Evolutionary conservation across 2,329 filamentous ascomycete genomes (phyloP), one percentile per base, ranked within the genome.

Genomic region (Ilyonectria robusta): DNA sequence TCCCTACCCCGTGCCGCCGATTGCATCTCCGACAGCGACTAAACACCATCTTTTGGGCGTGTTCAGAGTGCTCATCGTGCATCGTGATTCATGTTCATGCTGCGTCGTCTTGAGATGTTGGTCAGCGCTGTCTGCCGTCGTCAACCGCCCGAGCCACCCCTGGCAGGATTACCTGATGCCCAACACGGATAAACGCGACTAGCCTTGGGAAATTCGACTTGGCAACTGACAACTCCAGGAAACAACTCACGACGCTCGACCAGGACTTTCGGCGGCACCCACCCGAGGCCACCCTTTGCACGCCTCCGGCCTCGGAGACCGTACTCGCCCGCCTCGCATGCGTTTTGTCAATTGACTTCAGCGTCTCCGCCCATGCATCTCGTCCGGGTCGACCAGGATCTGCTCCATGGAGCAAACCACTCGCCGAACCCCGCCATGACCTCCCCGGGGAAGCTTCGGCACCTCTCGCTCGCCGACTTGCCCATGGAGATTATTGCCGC

Each of bases 401-500:
- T 71, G 62, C 64, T 69, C 47, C 66, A 74, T 26, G 67, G 70
- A 68, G 66, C 31, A 44, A 59, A 59, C 15, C 53, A 42, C 55
- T 65, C 60, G 54, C 46, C 60, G 51, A 63, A 37, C 53, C 60
- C 46, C 55, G 50, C 60, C 53, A 51, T 44, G 50, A 56, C 19
- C 44, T 55, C 40, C 11, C 56, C 55, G 63, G 61, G 60, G 61
- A 7, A 66, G 29, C 65, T 48, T 26, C 60, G 68, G 13, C 61
- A 59, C 11, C 61, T 69, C 51, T 75, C 72, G 17, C 71, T 76
- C 4, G 63, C 62, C 1, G 64, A 72, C 59, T 61, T 76, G 5
- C 74, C 74, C 15, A 70, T 71, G 6, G 74, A 76, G 71, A 76
- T 76, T 53, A 63, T 76, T 29, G 66, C 74, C 26, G 51, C 72